Base-by-base conservation (phyloP, 2,329 filamentous ascomycete genomes). In the Cytospora schulzeri region DNA sequence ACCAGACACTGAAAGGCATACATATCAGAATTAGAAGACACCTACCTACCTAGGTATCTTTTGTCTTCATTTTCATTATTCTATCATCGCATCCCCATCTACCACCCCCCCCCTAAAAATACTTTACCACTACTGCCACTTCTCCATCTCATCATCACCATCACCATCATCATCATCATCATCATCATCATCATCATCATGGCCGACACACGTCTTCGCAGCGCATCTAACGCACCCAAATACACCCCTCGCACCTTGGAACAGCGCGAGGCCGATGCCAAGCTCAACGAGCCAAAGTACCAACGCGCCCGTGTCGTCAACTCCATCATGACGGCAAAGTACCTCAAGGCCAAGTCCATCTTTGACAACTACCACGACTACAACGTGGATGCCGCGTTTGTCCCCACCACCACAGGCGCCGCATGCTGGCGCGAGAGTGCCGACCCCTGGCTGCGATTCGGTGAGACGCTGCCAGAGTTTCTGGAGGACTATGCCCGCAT, bases 291-390 rank as follows among this genome's bases (percentile, higher is more conserved):
- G 33, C 67, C 67, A 38, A 68, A 68, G 63, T 68, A 68, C 66
- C 66, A 64, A 35, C 67, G 67, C 31, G 62, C 67, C 53, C 65
- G 65, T 35, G 57, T 51, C 50, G 67, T 68, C 56, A 61, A 48
- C 66, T 62, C 63, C 66, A 68, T 68, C 63, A 63, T 68, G 57
- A 68, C 67, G 51, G 66, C 66, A 41, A 61, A 59, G 61, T 66
- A 67, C 63, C 67, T 67, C 26, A 68, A 68, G 56, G 67, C 67
- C n/a, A 68, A 68, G 63, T 61, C 56, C 15, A 63, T 64, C 22
- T 68, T 68, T 29, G 67, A 68, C 61, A 52, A 51, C 57, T 68
- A 64, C 56, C 65, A 57, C 48, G 61, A 57, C 53, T 68, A 68
- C 61, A 58, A 64, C 61, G 63, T 66, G 41, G 65, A 66, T 33